phyloP scores from a whole-genome alignment of 805 yeast genomes.

The Tetrapisispora pingtungensis region DNA sequence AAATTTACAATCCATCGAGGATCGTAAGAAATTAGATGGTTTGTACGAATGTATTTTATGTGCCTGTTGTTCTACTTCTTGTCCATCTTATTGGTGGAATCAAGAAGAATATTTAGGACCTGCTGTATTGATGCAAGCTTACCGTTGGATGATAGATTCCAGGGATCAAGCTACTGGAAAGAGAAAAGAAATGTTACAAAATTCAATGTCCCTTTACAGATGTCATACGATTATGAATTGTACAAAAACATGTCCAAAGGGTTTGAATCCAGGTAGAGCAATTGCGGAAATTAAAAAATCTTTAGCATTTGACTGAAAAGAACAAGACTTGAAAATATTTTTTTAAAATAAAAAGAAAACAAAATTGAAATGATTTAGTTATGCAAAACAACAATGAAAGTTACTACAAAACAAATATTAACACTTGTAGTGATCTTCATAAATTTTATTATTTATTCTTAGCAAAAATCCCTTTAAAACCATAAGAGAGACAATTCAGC shows the following conservation, averaged over 20 bases:
- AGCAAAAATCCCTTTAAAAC: not conserved
- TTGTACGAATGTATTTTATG: constrained; percentile 94
- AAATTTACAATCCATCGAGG: constrained; percentile 80
- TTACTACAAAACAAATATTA: too few species aligned
- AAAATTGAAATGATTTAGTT: not conserved
- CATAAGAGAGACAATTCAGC: too few species aligned
- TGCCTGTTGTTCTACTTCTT: constrained; percentile 97
- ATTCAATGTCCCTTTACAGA: constrained; percentile 95
- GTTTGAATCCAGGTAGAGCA: constrained; percentile 94
- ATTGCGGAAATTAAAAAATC: constrained; percentile 95
- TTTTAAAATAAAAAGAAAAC: not conserved
- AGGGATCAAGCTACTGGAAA: constrained; percentile 78
- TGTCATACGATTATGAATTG: constrained; percentile 99
- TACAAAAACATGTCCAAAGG: constrained; percentile 96
- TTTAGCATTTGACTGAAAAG: constrained; percentile 54
- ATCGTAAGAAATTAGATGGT: constrained; percentile 94
- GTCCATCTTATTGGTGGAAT: constrained; percentile 99
- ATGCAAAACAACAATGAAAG: too few species aligned
- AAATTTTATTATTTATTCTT: not conserved
- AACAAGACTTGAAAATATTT: not conserved
- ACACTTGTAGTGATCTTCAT: too few species aligned
- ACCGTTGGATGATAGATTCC: constrained; percentile 96
- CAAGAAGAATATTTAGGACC: constrained; percentile 98
- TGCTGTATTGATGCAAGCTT: constrained; percentile 98
- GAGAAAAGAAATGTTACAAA: constrained; percentile 86